Evolutionary conservation across 1,139 yeast genomes (phyloP), one percentile per base, ranked within the genome.

Genomic region (Yamadazyma jaroonii): DNA sequence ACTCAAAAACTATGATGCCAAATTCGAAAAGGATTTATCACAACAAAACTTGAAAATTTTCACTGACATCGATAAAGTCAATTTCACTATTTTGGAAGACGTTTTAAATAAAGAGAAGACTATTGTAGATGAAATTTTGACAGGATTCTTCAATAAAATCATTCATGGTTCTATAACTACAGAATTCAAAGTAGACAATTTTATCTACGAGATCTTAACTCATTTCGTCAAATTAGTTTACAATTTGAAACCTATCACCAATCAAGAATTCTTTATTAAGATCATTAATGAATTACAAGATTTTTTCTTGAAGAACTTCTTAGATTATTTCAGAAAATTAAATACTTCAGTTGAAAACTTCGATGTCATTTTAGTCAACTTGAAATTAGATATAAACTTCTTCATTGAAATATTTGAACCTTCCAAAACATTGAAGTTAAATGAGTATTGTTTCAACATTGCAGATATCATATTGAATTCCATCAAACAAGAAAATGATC

Each of bases 21-120:
- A 64, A 14, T 71, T 64, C 45, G 62, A 60, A 11, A 69, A 66
- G 41, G 59, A 61, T 30, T 59, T 71, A 41, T 61, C 54, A 45
- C 51, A 56, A 21, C 76, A 71, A 42, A 65, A 67, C 37, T 55
- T 71, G 44, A 69, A 67, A 43, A 51, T 71, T 25, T 69, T 65
- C 47, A 63, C 68, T 25, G 74, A 69, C 45, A 65, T 71, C 31
- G 76, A 70, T 39, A 67, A 67, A 42, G 74, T 72, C 3, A 61
- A 61, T 35, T 53, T 65, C 32, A 64, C 74, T 0, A 67, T 70
- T 10, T 58, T 68, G 38, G 75, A 69, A 35, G 76, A 71, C 47
- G 62, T 71, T 21, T 52, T 68, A 23, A 59, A 56, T 28, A 61
- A 59, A 35, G 75, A 71, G 42, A 68, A 67, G 45, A 46, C 49